Base-by-base conservation (phyloP, 441 rosid genomes). In the Dalechampia spathulata region DNA sequence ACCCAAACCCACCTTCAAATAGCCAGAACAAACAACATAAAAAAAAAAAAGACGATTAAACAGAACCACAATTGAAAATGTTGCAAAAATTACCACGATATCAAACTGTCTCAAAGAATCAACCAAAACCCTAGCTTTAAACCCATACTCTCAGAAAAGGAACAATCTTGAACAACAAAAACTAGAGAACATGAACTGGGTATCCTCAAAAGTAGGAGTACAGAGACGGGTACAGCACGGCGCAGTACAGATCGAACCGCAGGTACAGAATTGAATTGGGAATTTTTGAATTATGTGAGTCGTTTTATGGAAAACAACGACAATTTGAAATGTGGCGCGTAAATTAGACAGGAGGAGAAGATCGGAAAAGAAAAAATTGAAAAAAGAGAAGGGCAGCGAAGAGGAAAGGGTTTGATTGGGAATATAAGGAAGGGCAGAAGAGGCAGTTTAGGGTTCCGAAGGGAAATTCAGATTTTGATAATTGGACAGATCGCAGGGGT, bases 391-490 rank as follows among this genome's bases (percentile, higher is more conserved):
- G 66, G 65, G 63, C 55, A 63, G 27, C 32, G 51, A 49, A 30
- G 25, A 34, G 53, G 15, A 52, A 50, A 60, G 51, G 62, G 53
- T 19, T 26, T 38, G 84, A 75, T 74, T 74, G 86, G 77, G 86
- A 81, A 75, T 78, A 76, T 81, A 62, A 62, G 43, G 41, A 58
- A 64, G 93, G 87, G 83, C 78, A 78, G 85, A 74, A 83, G 87
- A 63, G 90, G 84, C 71, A 80, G 75, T 49, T 45, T 12, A 25
- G 57, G 27, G 66, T 63, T 8, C 51, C 61, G 22, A 61, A 76
- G 80, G 90, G 83, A 75, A 74, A 48, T 72, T 58, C 73, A 37
- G 72, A 22, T 42, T 17, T 55, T 26, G 32, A 6, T 20, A 16
- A 2, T 27, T 44, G 16, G 7, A 11, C 36, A 13, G 43, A 5